These are phyloP conservation scores for Rhodotorula paludigena DNA, from an alignment of 768 basidiomycete genomes.

Conservation along the genomic window DNA sequence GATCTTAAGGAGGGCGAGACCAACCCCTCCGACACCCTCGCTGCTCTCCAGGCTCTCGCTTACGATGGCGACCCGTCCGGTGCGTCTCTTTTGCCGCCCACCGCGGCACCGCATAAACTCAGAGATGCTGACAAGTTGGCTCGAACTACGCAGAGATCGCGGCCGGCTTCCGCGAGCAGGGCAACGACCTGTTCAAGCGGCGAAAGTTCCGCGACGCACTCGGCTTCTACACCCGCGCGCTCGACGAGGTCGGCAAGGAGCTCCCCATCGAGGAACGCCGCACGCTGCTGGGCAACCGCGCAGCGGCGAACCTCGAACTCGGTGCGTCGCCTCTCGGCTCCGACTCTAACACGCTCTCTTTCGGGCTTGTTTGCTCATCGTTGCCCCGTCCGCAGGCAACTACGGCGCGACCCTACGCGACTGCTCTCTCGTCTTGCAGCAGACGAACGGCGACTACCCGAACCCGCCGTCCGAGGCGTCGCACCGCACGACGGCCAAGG, in stretches of 20 bases:
- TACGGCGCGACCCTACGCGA: conserved; percentile 80
- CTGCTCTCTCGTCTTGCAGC: conserved; percentile 63
- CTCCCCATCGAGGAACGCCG: conserved; percentile 42
- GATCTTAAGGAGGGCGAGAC: conserved; percentile 56
- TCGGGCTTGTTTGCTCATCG: not conserved
- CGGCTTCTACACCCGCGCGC: conserved; percentile 81
- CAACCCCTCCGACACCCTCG: conserved; percentile 57
- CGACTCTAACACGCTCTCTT: no score
- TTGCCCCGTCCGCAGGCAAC: conserved; percentile 59
- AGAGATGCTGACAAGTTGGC: not conserved
- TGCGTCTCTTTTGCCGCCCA: conserved; percentile 51
- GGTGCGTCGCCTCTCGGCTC: conserved; percentile 52
- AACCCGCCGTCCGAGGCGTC: conserved; percentile 42
- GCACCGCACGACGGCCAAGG: conserved; percentile 70
- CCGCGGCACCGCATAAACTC: no score
- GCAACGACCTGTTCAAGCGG: conserved; percentile 86
- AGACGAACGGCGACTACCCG: conserved; percentile 18
- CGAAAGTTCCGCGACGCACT: conserved; percentile 81
- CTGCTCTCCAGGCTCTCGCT: conserved; percentile 76
- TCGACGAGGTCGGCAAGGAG: conserved; percentile 77
- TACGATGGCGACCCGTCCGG: conserved; percentile 92
- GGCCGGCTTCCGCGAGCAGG: conserved; percentile 87
- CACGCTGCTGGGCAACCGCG: conserved; percentile 77
- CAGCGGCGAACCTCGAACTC: conserved; percentile 86
- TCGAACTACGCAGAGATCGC: conserved; percentile 75